These are phyloP conservation scores for Petunia hybrid DNA, from an alignment of 305 asterid species.

Conservation along the genomic window DNA sequence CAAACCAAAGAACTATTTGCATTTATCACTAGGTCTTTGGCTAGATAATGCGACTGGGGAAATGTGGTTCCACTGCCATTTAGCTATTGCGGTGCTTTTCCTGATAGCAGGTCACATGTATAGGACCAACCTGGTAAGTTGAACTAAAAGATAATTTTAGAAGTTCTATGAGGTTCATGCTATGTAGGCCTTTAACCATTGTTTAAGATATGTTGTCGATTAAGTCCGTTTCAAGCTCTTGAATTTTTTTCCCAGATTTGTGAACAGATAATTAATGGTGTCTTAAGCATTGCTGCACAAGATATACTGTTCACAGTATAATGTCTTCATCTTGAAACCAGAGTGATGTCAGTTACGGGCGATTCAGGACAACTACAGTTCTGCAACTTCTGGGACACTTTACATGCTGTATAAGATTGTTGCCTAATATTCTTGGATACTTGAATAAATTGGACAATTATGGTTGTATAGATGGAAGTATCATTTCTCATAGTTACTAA, in stretches of 20 bases:
- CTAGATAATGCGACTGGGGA: background rate
- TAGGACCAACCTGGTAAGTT: background rate
- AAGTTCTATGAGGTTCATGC: background rate
- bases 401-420: too few species aligned
- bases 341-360: background rate
- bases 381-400: too few species aligned
- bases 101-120: background rate
- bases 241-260: background rate
- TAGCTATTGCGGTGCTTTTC: background rate
- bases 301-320: background rate
- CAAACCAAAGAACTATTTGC: background rate
- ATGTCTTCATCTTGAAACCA: background rate
- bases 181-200: background rate
- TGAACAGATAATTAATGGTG: background rate
- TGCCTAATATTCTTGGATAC: too few species aligned
- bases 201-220: background rate
- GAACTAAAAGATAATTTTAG: background rate
- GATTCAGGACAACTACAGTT: background rate
- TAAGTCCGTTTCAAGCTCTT: background rate
- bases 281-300: background rate
- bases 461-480: too few species aligned
- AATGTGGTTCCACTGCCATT: background rate
- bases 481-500: background rate
- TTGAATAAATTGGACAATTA: too few species aligned
- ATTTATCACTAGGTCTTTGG: background rate